Evolutionary conservation across 495 filamentous ascomycete species (phyloP).

Genomic region (Aspergillus olivimuriae): DNA sequence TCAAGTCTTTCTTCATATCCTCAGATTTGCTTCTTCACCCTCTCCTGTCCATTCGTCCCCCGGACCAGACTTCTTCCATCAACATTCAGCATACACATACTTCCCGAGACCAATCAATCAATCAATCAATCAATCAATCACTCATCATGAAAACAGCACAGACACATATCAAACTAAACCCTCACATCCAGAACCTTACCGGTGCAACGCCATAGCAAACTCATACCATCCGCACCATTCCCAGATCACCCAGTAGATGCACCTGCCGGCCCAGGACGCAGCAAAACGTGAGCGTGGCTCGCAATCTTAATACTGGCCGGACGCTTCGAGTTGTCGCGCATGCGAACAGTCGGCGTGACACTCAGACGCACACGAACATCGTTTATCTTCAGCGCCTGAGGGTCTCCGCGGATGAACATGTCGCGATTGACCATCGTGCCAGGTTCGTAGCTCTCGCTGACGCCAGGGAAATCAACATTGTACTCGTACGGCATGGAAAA

Average conservation of each 20-base stretch:
- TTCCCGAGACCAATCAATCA: too few relatives aligned
- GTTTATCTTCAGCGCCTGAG: constrained; percentile 5
- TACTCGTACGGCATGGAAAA: constrained; percentile 15
- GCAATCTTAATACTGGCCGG: constrained; percentile 8
- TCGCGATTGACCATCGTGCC: constrained; percentile 22
- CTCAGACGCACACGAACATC: constrained; percentile 11
- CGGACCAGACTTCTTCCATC: too few relatives aligned
- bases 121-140: too few relatives aligned
- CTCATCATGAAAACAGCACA: too few relatives aligned
- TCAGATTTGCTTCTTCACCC: too few relatives aligned
- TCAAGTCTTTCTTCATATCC: too few relatives aligned
- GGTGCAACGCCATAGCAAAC: too few relatives aligned
- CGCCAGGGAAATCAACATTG: constrained; percentile 19
- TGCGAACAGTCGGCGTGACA: constrained; percentile 9
- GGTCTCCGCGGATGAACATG: constrained; percentile 6
- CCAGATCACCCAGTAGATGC: not conserved
- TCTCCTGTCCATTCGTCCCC: too few relatives aligned
- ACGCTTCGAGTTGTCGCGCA: constrained; percentile 8
- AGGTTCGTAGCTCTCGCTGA: constrained; percentile 21
- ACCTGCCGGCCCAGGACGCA: constrained; percentile 1
- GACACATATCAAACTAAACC: too few relatives aligned
- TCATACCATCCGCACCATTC: not conserved
- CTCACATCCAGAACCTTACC: too few relatives aligned
- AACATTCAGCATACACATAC: too few relatives aligned
- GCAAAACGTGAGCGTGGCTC: constrained; percentile 9